Evolutionary conservation across 306 rosid species (phyloP).

Genomic region (Datisca glomerata): DNA sequence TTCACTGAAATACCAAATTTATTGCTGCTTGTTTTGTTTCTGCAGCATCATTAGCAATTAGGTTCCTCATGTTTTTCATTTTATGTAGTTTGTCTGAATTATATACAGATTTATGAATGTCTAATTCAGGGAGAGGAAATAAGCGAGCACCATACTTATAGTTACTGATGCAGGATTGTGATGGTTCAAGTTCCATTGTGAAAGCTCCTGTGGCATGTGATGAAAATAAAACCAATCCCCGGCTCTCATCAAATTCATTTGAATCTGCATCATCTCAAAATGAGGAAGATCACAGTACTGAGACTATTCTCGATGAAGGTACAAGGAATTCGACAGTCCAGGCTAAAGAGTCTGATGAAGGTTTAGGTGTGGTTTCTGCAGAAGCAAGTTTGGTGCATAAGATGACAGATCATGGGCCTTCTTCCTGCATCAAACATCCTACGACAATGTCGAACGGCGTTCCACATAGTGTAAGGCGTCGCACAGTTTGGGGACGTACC

Average conservation of each 20-base stretch:
- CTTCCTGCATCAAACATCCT: constrained; percentile 35
- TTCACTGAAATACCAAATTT: no score
- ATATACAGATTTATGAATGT: no score
- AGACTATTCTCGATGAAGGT: constrained; percentile 18
- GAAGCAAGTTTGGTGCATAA: constrained; percentile 17
- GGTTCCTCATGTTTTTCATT: no score
- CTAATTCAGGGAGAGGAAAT: not conserved
- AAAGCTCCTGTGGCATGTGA: constrained; percentile 26
- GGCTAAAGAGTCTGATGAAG: constrained; percentile 22
- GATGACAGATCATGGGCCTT: constrained; percentile 21
- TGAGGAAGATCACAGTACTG: constrained; percentile 20
- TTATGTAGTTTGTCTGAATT: no score
- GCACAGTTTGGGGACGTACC: constrained; percentile 49
- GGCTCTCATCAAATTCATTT: constrained; percentile 22
- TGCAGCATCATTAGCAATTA: no score
- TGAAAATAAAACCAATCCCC: constrained; percentile 20
- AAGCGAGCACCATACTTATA: not conserved
- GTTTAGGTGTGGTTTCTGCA: constrained; percentile 17
- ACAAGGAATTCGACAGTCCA: constrained; percentile 16
- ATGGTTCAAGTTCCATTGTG: constrained; percentile 27
- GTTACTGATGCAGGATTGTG: constrained; percentile 41
- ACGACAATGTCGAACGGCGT: constrained; percentile 36
- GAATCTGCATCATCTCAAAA: constrained; percentile 19
- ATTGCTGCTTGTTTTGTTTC: no score
- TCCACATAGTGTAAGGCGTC: constrained; percentile 18